Base-by-base conservation (phyloP, 2,329 filamentous ascomycete genomes). In the Ophiostoma sp. region DNA sequence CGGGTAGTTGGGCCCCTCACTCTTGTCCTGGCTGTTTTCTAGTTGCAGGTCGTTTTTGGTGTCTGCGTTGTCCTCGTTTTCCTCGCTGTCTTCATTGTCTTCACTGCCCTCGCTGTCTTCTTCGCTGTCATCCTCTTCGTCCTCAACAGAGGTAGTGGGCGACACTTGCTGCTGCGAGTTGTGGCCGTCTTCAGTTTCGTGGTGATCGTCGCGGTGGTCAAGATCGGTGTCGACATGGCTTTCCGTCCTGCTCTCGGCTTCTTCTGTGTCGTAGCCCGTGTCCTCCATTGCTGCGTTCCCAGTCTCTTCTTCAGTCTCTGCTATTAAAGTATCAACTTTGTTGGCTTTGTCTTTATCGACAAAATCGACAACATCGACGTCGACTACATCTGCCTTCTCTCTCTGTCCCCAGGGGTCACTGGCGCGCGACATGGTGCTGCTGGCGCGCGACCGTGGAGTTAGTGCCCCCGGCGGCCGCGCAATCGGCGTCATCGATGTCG, bases 101-200 rank as follows among this genome's bases (percentile, higher is more conserved):
- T 36, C 62, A 23, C 11, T 23, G 20, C 13, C 5, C 1, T 39
- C n/a, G 71, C 71, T 17, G 73, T 65, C 20, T 10, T 20, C n/a
- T n/a, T 17, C 23, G 6, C 23, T 36, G 1, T 31, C 7, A 6
- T 35, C 33, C 20, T 52, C 31, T 76, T 15, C 74, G 20, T 80
- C 81, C 67, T 83, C 82, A 69, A 82, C 77, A 0, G 82, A 82
- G 0, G 81, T 83, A 3, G 82, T 81, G 1, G 81, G 81, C 0
- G 81, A 83, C 67, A 82, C 81, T 68, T 78, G 79, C 2, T 75
- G 76, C 0, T 78, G 20, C 10, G 13, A 77, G 13, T 75, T 73
- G 67, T 77, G 78, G 68, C 39, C 52, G 17, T 67, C 27, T 10
- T 7, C 52, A n/a, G 31, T 20, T 11, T 39, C 27, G 62, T 23